Base-by-base conservation (phyloP, 345 rosid species). In the Sapria himalayana region DNA sequence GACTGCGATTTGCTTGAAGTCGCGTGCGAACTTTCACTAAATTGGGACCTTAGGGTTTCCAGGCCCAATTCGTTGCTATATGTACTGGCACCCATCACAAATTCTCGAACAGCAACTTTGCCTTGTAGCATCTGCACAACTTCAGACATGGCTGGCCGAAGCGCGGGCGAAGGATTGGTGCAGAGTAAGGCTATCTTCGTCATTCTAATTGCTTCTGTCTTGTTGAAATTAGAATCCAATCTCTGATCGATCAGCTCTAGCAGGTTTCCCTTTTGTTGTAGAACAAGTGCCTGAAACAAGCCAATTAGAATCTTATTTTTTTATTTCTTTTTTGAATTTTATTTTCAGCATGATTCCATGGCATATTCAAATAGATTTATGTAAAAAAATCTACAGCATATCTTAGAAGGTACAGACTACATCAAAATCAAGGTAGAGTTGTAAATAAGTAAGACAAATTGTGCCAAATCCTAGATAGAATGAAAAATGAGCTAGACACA, bases 111-210 rank as follows among this genome's bases (percentile, higher is more conserved):
- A 22, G 34, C 25, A 18, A 10, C 43, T 43, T 33, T 48, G 12
- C 67, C 67, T 52, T 56, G 55, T 10, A 62, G 67, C 55, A 62
- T 48, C 13, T 43, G 48, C 27, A 56, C 58, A 15, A 48, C 67
- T 4, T 17, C 40, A 20, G 62, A 56, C 67, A 62, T 62, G 16
- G 52, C 22, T 10, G 67, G 67, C 48, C 67, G 47, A 6, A 40
- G 34, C 1, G 56, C 23, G 5, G 67, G 46, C n/a, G 62, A 56
- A 0, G 12, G 37, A 29, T 52, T 49, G 3, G 62, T 43, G 48
- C 67, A 62, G 4, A 52, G 16, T 7, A 62, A 24, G 7, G 67
- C 67, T 7, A 52, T 39, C 8, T 56, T 29, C 8, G 36, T 35
- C 52, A 48, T 48, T 8, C 15, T 32, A 24, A 48, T 6, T 18